A percentile compares a stretch with the other conserved stretches of the same genome.
These are phyloP conservation scores for Cercophora samala DNA, from an alignment of 495 filamentous ascomycete genomes.

Conservation along the genomic window DNA sequence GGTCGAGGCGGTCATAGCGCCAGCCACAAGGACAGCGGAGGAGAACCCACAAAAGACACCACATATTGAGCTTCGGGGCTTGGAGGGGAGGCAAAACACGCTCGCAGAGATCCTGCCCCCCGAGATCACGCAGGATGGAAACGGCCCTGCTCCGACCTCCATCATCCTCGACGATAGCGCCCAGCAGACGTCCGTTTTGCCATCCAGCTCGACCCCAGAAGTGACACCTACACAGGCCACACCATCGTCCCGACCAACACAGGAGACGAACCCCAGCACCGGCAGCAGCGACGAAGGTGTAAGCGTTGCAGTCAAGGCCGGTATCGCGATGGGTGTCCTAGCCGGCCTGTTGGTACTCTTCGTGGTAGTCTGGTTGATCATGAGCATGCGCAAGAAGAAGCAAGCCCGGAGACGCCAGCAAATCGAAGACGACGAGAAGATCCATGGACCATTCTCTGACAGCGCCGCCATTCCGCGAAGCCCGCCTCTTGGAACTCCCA, in stretches of 20 bases:
- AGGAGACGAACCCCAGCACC: conserved; percentile 25
- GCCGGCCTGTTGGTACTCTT: conserved; percentile 59
- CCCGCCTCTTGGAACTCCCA: conserved; percentile 20
- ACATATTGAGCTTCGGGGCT: not conserved
- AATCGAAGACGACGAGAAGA: conserved; percentile 58
- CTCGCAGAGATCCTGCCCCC: not conserved
- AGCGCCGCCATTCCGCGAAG: conserved; percentile 30
- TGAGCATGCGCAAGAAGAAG: conserved; percentile 60
- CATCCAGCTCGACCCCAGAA: not conserved
- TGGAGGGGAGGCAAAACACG: not conserved
- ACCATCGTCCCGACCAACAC: conserved; percentile 17
- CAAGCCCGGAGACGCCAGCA: conserved; percentile 40
- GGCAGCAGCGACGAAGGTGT: conserved; percentile 38
- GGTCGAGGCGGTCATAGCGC: not conserved
- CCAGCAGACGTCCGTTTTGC: conserved; percentile 17
- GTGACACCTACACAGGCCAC: not conserved
- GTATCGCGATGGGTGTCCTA: conserved; percentile 75
- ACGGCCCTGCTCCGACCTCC: not conserved
- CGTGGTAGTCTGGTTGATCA: conserved; percentile 62
- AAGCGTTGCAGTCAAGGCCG: conserved; percentile 70
- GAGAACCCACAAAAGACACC: not conserved
- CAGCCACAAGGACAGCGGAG: not conserved
- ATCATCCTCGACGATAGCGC: conserved; percentile 9
- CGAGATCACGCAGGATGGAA: not conserved
- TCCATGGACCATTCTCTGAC: conserved; percentile 45